Percentiles rank a stretch among this genome's conserved stretches.
Evolutionary conservation across 352 stramenopile species (phyloP).

Genomic region (Phytophthora pseudosyringae): DNA sequence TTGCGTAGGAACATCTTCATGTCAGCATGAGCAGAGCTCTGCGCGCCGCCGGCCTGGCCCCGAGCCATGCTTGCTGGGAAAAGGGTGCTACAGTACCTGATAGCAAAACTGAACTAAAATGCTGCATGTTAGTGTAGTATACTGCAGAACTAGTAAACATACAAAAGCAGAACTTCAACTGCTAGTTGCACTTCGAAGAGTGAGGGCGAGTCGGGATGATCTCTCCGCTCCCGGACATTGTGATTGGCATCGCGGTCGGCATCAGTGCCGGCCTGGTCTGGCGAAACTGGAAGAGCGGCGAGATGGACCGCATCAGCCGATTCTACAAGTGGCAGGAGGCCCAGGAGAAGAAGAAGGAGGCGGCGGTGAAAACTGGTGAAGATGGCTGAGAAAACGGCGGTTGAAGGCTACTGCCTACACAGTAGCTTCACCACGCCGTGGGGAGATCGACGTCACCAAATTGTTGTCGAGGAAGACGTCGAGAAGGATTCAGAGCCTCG

Average conservation of each 20-base stretch:
- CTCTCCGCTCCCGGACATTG: conserved; percentile 77
- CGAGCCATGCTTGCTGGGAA: conserved; percentile 24
- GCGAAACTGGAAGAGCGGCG: conserved; percentile 60
- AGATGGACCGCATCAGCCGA: conserved; percentile 70
- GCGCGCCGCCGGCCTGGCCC: conserved; percentile 36
- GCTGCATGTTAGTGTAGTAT: too few species aligned
- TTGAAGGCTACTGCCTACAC: too few species aligned
- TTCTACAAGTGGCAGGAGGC: conserved; percentile 81
- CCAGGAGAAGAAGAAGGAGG: conserved; percentile 36
- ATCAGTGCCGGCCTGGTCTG: conserved; percentile 48
- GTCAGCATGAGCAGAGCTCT: conserved; percentile 66
- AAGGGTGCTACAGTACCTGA: too few species aligned
- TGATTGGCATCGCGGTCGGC: conserved; percentile 61
- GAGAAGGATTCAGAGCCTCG: neutral
- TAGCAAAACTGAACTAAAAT: neutral
- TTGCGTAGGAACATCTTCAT: conserved; percentile 87
- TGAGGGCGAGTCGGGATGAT: conserved; percentile 40
- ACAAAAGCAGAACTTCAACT: too few species aligned
- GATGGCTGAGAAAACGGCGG: neutral
- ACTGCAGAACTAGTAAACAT: too few species aligned
- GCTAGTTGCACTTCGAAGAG: neutral
- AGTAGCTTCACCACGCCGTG: neutral
- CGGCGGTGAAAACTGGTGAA: neutral
- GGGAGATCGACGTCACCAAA: too few species aligned
- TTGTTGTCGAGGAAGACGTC: neutral